Evolutionary conservation across 176 grass and related monocot genomes (phyloP).

Genomic region (Zoysia pacifica): DNA sequence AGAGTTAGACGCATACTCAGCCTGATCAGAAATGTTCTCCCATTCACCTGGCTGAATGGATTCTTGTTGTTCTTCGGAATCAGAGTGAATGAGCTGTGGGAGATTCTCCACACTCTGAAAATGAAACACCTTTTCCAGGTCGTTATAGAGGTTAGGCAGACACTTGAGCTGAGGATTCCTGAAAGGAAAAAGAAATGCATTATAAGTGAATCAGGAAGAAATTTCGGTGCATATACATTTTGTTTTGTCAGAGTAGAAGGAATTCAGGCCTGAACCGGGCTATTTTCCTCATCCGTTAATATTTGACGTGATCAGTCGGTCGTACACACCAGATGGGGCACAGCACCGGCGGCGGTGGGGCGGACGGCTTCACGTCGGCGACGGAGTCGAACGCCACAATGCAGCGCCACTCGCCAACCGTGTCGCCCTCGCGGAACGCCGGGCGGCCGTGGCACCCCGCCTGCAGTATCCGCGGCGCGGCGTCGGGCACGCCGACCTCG

Average conservation of each 20-base stretch:
- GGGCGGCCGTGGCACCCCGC: constrained; percentile 27
- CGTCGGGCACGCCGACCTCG: constrained; percentile 35
- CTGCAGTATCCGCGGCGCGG: constrained; percentile 32
- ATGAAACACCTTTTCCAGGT: constrained; percentile 47
- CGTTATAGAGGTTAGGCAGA: constrained; percentile 45
- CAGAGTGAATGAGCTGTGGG: neutral
- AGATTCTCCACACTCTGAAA: constrained; percentile 26
- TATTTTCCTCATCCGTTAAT: neutral
- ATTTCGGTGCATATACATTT: neutral
- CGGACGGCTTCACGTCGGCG: constrained; percentile 28
- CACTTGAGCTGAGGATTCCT: constrained; percentile 54
- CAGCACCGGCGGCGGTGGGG: constrained; percentile 38
- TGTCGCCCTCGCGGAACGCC: constrained; percentile 45
- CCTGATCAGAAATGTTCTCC: constrained; percentile 27
- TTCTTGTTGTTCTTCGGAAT: neutral
- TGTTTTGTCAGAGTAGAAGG: too few species aligned
- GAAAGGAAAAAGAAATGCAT: neutral
- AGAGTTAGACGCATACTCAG: constrained; percentile 12
- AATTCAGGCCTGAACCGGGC: too few species aligned
- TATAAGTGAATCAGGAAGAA: neutral
- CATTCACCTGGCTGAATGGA: neutral
- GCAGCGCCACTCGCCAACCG: constrained; percentile 50
- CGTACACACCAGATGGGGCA: constrained; percentile 27
- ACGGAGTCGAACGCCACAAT: constrained; percentile 56
- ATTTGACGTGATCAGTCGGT: neutral